These are phyloP conservation scores for Arthroderma sp. DNA, from an alignment of 2,329 filamentous ascomycete species.

Conservation along the genomic window DNA sequence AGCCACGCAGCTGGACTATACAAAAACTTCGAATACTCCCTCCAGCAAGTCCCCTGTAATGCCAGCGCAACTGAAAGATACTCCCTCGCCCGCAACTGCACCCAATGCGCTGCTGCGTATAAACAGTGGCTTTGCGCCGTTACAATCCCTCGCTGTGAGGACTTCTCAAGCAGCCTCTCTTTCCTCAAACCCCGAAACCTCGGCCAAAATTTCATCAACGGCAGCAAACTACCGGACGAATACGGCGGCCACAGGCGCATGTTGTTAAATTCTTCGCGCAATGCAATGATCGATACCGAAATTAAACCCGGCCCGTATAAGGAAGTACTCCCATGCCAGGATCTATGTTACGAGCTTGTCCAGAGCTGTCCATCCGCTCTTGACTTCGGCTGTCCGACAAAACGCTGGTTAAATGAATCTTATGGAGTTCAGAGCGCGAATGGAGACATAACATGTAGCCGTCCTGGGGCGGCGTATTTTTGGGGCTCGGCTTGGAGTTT, in stretches of 20 bases:
- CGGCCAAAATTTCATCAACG: constrained; percentile 56
- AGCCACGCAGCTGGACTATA: constrained; percentile 56
- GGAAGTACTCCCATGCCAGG: constrained; percentile 76
- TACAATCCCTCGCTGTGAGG: constrained; percentile 80
- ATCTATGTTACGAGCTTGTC: constrained; percentile 76
- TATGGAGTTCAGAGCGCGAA: constrained; percentile 35
- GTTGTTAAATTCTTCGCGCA: constrained; percentile 49
- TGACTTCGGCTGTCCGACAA: constrained; percentile 59
- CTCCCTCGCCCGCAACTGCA: constrained; percentile 65
- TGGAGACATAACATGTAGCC: constrained; percentile 44
- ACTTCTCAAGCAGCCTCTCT: constrained; percentile 49
- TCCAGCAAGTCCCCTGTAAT: constrained; percentile 78
- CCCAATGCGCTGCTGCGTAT: constrained; percentile 66
- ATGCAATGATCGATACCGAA: constrained; percentile 54
- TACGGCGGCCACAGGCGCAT: constrained; percentile 22
- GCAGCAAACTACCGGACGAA: constrained; percentile 23
- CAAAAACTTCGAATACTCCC: constrained; percentile 63
- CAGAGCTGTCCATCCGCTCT: constrained; percentile 69
- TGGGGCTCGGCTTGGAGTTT: constrained; percentile 24
- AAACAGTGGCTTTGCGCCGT: constrained; percentile 93
- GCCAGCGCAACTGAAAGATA: constrained; percentile 60
- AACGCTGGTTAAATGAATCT: constrained; percentile 35
- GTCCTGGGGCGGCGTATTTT: constrained; percentile 46
- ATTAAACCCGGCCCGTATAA: constrained; percentile 83
- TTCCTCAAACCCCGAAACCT: constrained; percentile 60